Evolutionary conservation across 805 yeast species (phyloP).

Genomic region (Cyberlindnera misumaiensis): DNA sequence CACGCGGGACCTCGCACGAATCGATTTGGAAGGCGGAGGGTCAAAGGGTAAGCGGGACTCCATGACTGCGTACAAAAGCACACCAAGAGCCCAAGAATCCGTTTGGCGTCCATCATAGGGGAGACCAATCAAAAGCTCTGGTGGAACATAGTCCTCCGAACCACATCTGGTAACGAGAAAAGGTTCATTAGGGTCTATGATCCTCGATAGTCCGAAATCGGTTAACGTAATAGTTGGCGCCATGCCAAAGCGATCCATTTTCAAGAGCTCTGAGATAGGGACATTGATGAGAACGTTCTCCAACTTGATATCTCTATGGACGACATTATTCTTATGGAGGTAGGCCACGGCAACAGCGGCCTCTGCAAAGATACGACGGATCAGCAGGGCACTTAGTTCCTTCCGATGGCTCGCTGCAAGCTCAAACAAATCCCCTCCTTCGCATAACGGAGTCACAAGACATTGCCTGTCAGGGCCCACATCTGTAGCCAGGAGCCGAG

Average conservation of each 20-base stretch:
- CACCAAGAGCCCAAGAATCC: slow-evolving; percentile 95
- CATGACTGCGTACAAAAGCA: slow-evolving; percentile 72
- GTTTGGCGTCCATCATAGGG: slow-evolving; percentile 88
- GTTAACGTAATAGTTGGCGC: slow-evolving; percentile 53
- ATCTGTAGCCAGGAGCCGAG: slow-evolving; percentile 47
- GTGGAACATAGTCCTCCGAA: slow-evolving; percentile 93
- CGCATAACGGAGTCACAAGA: slow-evolving; percentile 68
- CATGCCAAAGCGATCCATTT: slow-evolving; percentile 6
- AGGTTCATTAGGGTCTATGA: slow-evolving; percentile 53
- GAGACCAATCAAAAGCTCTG: slow-evolving; percentile 85
- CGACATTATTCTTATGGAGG: slow-evolving; percentile 59
- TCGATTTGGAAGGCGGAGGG: slow-evolving; percentile 51
- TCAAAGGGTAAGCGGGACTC: slow-evolving; percentile 93
- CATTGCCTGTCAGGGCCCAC: slow-evolving; percentile 23
- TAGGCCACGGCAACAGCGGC: slow-evolving; percentile 61
- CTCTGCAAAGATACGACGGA: slow-evolving; percentile 65
- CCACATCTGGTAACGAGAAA: slow-evolving; percentile 86
- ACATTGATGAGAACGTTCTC: slow-evolving; percentile 66
- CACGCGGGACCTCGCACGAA: slow-evolving; percentile 46
- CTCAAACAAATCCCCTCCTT: slow-evolving; percentile 81
- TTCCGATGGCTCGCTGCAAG: slow-evolving; percentile 42
- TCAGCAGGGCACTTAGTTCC: slow-evolving; percentile 39
- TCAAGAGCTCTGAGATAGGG: slow-evolving; percentile 26
- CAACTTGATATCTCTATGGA: slow-evolving; percentile 88
- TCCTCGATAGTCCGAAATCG: slow-evolving; percentile 85